phyloP scores from a whole-genome alignment of 148 eudicot genomes.

The Drosera capensis region DNA sequence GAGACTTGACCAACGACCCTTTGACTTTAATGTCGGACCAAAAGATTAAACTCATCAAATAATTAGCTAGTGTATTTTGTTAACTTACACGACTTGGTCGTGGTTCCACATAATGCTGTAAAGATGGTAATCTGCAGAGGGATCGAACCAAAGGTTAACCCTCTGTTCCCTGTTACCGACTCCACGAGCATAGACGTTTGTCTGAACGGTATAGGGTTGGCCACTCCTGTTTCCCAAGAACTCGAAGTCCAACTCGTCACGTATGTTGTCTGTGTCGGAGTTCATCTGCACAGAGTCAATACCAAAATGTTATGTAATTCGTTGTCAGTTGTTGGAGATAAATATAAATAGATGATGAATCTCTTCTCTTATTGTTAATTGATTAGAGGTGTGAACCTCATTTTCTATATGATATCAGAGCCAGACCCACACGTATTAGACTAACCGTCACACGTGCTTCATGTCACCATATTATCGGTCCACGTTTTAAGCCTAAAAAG shows the following conservation, averaged over 20 bases:
- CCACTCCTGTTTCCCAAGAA: conserved; percentile 66
- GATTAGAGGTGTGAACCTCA: no score
- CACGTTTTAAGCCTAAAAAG: no score
- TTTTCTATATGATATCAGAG: no score
- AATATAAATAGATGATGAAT: neutral
- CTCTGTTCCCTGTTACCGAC: conserved; percentile 57
- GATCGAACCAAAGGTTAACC: conserved; percentile 67
- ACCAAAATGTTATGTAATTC: no score
- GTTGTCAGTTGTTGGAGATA: neutral
- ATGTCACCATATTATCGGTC: no score
- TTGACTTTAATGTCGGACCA: no score
- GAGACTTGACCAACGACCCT: no score
- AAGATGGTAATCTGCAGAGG: conserved; percentile 41
- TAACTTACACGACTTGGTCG: conserved; percentile 35
- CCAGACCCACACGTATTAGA: no score
- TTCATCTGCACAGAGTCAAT: conserved; percentile 73
- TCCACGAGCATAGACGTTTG: conserved; percentile 47
- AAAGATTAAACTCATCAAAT: no score
- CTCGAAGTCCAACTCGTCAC: conserved; percentile 61
- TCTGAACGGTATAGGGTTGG: conserved; percentile 62
- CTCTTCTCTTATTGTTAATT: no score
- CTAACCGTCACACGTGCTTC: no score
- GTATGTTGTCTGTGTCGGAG: conserved; percentile 41
- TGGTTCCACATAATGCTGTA: conserved; percentile 54
- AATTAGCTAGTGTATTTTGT: neutral